Base-by-base conservation (phyloP, 2,329 filamentous ascomycete species). In the Aureobasidium sp. region DNA sequence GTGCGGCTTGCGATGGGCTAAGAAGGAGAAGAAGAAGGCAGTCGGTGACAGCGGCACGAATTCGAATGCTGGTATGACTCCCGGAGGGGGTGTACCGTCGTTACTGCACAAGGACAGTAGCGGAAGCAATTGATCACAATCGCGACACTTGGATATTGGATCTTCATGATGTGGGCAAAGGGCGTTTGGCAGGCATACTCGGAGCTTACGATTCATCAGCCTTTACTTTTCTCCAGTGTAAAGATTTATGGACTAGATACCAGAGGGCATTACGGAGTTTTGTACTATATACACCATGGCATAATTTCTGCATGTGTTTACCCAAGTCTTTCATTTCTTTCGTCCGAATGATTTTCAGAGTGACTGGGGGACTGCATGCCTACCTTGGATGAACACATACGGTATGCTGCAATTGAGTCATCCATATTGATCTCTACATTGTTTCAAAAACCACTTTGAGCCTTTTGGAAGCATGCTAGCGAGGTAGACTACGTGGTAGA, bases 1-100 rank as follows among this genome's bases (percentile, higher is more conserved):
- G 8, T 97, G 93, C 72, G 93, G 93, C 37, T 62, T 75, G 37
- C 67, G 73, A 20, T 75, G 73, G 73, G 73, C 73, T 39, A 75
- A 75, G 68, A 75, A 74, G 65, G 73, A 75, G 65, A 75, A 75
- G 68, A 75, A 75, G 67, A 63, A 69, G 37, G 20, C 58, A 8
- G 42, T 47, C 14, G 58, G 63, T 37, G 63, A 57, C 14, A 62
- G 57, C 34, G 52, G 51, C 22, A 47, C 41, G 14, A 45, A 45
- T 41, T 49, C 61, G 31, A 37, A 56, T n/a, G 56, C 55, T 36
- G 64, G 60, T 37, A 57, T 62, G 55, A 63, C 62, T 14, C 59
- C 64, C 15, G 52, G 51, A 6, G 52, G 51, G 4, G 57, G 49
- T 29, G 53, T 57, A 15, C 60, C 64, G 25, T 61, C 59, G n/a